Conservation (phyloP, 495 filamentous ascomycete genomes). For the Terfezia boudieri region DNA sequence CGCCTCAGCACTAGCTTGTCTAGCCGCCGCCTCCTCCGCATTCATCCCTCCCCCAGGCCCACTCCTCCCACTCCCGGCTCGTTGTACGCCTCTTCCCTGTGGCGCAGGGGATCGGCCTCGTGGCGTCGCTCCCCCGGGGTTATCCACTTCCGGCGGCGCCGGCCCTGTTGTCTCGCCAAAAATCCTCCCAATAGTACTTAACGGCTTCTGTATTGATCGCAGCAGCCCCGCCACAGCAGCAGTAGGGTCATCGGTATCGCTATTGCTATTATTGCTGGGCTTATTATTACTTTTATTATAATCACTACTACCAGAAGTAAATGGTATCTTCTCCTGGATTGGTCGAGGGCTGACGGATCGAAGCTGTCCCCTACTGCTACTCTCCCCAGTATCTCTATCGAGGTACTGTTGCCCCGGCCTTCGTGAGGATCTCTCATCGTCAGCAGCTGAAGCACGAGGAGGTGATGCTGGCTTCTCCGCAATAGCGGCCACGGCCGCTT, state of each 20-base stretch:
- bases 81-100: neutral
- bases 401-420: neutral
- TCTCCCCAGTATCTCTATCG: slow-evolving; percentile 24
- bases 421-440: slow-evolving; percentile 10
- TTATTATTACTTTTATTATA: neutral
- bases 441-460: slow-evolving; percentile 23
- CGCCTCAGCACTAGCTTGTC: slow-evolving; percentile 78
- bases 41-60: slow-evolving; percentile 22
- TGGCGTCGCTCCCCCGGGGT: too few species aligned
- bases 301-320: neutral
- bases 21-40: slow-evolving; percentile 78
- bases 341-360: neutral
- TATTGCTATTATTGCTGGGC: neutral
- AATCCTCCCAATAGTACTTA: slow-evolving; percentile 90
- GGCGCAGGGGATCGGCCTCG: neutral
- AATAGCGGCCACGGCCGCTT: slow-evolving; percentile 88
- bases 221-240: slow-evolving; percentile 52
- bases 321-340: neutral
- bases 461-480: slow-evolving; percentile 43
- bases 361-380: slow-evolving; percentile 12
- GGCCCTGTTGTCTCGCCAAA: slow-evolving; percentile 55
- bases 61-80: neutral
- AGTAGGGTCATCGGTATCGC: neutral
- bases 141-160: slow-evolving; percentile 4
- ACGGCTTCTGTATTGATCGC: slow-evolving; percentile 71